A percentile compares a stretch with the other conserved stretches of the same genome.
Conservation (phyloP, 768 basidiomycete species). For the Porphyrellus cyaneotinctus region DNA sequence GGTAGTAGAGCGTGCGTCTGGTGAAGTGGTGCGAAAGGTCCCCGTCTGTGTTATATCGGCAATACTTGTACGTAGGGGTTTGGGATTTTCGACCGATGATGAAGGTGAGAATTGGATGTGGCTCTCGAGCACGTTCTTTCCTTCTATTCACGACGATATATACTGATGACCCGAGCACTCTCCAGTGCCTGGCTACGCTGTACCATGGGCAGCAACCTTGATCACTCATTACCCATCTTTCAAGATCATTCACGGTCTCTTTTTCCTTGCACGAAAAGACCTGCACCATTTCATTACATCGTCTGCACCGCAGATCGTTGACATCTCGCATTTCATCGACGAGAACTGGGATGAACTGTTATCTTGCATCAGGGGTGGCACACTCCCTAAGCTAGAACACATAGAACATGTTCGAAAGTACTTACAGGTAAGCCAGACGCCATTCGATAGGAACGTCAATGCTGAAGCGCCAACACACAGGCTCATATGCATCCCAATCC, state of each 20-base stretch:
- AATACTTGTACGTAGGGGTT: not conserved
- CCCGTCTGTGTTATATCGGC: slow-evolving; percentile 1
- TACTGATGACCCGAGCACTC: not conserved
- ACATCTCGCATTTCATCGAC: not conserved
- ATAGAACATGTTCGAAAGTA: not conserved
- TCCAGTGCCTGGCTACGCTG: slow-evolving; percentile 14
- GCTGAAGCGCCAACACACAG: not conserved
- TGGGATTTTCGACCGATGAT: slow-evolving; percentile 10
- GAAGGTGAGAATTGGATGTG: slow-evolving; percentile 6
- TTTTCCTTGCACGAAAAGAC: slow-evolving; percentile 9
- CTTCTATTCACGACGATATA: not conserved
- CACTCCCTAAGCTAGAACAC: not conserved
- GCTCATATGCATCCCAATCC: not conserved
- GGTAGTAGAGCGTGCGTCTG: slow-evolving; percentile 2
- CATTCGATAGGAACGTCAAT: too few relatives aligned
- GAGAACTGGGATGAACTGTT: not conserved
- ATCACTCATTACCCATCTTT: slow-evolving; percentile 15
- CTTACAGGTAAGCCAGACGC: not conserved
- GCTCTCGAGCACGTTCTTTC: not conserved
- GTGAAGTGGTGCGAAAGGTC: slow-evolving; percentile 6
- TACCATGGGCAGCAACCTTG: slow-evolving; percentile 15
- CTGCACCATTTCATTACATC: not conserved
- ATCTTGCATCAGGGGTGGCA: not conserved
- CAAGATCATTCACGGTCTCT: slow-evolving; percentile 18
- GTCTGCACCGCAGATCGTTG: slow-evolving; percentile 3